Percentiles rank a stretch among this genome's conserved stretches.
phyloP scores from a whole-genome alignment of 2,329 filamentous ascomycete species.

The Apiospora saccharicola region DNA sequence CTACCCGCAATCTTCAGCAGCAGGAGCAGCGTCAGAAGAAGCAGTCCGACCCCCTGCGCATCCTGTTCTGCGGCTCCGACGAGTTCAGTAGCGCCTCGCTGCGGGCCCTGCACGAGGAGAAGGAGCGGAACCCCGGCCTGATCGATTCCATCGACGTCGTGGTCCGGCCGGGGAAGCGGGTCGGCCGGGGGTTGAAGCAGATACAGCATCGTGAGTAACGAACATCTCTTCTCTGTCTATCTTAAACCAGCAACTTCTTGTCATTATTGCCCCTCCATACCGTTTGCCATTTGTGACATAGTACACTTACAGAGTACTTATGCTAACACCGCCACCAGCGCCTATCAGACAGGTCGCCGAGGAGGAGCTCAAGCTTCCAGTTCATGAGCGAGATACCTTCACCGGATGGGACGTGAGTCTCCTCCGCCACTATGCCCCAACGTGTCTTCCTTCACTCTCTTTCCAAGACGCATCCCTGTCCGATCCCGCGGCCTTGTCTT shows the following conservation, averaged over 20 bases:
- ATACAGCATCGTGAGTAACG: conserved; percentile 66
- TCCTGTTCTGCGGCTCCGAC: conserved; percentile 95
- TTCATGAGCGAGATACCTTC: conserved; percentile 84
- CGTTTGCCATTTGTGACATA: background rate
- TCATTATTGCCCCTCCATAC: background rate
- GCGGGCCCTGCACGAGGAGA: conserved; percentile 70
- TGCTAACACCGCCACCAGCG: conserved; percentile 55
- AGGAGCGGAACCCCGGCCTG: conserved; percentile 55
- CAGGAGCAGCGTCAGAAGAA: background rate
- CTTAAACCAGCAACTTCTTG: background rate
- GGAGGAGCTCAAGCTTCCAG: conserved; percentile 65
- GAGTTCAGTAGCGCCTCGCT: conserved; percentile 85
- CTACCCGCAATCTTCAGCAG: background rate
- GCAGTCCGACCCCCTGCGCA: conserved; percentile 70
- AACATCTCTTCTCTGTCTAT: background rate
- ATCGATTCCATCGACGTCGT: conserved; percentile 87
- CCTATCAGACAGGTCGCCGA: conserved; percentile 74
- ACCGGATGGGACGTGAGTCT: conserved; percentile 75
- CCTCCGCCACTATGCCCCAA: background rate
- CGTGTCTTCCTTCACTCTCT: conserved; percentile 14
- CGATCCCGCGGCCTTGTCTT: background rate
- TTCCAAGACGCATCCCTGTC: background rate
- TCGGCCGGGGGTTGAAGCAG: conserved; percentile 75
- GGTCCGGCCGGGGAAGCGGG: conserved; percentile 79
- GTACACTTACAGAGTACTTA: background rate